Evolutionary conservation across 2,329 filamentous ascomycete genomes (phyloP).

Genomic region (Acephala macrosclerotiorum): DNA sequence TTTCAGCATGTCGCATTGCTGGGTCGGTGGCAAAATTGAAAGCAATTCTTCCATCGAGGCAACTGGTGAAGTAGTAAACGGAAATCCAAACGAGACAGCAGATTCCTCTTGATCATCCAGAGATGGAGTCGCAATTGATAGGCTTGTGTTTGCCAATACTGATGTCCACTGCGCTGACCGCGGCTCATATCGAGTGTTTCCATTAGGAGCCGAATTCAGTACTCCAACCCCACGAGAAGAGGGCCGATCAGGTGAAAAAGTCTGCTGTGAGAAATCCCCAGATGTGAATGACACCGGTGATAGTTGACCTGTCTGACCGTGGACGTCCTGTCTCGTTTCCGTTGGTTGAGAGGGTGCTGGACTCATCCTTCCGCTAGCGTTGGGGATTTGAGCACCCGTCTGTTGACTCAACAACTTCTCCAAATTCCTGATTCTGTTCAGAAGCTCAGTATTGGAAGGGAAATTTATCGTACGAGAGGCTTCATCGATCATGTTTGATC

Average conservation of each 20-base stretch:
- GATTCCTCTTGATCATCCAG: constrained; percentile 14
- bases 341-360: not conserved
- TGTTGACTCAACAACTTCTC: constrained; percentile 17
- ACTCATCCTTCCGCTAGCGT: not conserved
- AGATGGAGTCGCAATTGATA: constrained; percentile 20
- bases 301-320: not conserved
- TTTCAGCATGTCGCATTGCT: constrained; percentile 28
- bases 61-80: constrained; percentile 4
- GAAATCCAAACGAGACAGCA: constrained; percentile 6
- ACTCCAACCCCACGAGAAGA: constrained; percentile 6
- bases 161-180: constrained; percentile 23
- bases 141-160: constrained; percentile 19
- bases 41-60: constrained; percentile 23
- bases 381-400: constrained; percentile 5
- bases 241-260: not conserved
- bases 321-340: not conserved
- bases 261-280: not conserved
- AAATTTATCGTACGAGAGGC: too few relatives aligned
- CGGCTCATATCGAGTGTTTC: constrained; percentile 19
- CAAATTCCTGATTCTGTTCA: constrained; percentile 21
- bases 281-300: constrained; percentile 9
- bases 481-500: not conserved
- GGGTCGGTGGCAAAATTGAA: constrained; percentile 20
- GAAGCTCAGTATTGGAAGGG: constrained; percentile 15
- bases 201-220: constrained; percentile 9